Base-by-base conservation (phyloP, 345 rosid species). In the Moricandia arvensis region DNA sequence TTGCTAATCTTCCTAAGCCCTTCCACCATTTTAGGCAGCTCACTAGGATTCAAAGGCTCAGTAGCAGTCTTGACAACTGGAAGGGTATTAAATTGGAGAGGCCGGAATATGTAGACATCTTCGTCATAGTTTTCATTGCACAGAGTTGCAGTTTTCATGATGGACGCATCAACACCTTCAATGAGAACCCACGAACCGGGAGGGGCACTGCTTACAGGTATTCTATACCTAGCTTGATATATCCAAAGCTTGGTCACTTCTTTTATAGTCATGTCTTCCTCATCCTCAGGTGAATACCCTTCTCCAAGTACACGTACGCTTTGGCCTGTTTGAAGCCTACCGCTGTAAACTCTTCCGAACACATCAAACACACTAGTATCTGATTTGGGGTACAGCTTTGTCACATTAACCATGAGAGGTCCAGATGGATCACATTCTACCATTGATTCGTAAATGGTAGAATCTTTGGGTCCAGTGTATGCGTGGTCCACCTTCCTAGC, bases 21-120 rank as follows among this genome's bases (percentile, higher is more conserved):
- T 86, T 95, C 99, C 83, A 95, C 98, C 99, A 95, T 92, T 84
- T 92, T 95, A 47, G 99, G 99, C 78, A 92, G 79, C 87, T 95
- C 98, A 80, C 98, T 95, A 49, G 98, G 97, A 85, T 95, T 93
- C 80, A 93, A 75, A 75, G 99, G 99, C 83, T 95, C 99, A 6
- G 99, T 93, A 29, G 99, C 99, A 17, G 98, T 95, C 85, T 95
- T 92, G 49, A 95, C 99, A 27, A 95, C 99, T 26, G 99, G 83
- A 74, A 93, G 94, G 49, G 99, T 95, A 83, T 92, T 95, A 75
- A 95, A 95, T 63, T 92, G 99, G 59, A 95, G 88, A 21, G 97
- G 82, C 49, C 96, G 84, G 80, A 90, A 93, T 68, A 95, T 90
- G 83, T 86, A 88, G 27, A 90, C 86, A 75, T 95, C 98, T 84